Evolutionary conservation across 169 alveolate genomes (phyloP).

Genomic region (Eimeria praecox): DNA sequence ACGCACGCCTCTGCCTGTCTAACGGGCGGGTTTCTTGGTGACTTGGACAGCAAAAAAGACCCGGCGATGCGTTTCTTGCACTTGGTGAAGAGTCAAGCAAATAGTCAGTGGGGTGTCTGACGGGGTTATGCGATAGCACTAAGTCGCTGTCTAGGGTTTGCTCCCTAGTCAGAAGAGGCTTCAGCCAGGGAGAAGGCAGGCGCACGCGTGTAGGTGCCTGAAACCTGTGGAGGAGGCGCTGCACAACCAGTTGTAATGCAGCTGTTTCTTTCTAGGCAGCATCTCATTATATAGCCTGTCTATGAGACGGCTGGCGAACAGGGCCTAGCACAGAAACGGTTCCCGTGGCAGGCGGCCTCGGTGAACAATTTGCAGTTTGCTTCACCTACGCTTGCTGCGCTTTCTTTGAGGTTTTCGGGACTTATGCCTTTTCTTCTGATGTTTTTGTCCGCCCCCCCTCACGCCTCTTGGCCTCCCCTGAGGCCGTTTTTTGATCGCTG

Average conservation of each 20-base stretch:
- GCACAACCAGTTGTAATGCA: neutral
- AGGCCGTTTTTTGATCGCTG: neutral
- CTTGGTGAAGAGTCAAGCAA: neutral
- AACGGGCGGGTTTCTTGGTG: neutral
- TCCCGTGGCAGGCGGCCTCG: neutral
- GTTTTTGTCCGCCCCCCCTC: neutral
- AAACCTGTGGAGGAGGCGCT: neutral
- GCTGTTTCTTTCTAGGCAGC: neutral
- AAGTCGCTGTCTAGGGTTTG: neutral
- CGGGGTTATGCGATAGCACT: neutral
- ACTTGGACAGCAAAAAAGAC: neutral
- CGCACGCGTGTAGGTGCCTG: neutral
- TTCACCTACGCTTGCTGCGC: slow-evolving; percentile 15
- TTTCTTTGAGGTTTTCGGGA: slow-evolving; percentile 40
- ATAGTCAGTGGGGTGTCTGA: neutral
- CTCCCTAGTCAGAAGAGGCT: neutral
- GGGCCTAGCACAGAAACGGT: neutral
- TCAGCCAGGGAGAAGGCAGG: neutral
- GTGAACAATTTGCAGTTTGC: neutral
- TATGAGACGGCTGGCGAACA: neutral
- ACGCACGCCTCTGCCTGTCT: neutral
- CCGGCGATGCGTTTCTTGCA: neutral
- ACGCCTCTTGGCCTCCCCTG: neutral
- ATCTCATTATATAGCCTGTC: neutral
- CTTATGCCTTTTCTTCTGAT: slow-evolving; percentile 39